Evolutionary conservation across 148 eudicot genomes (phyloP), one percentile per base, ranked within the genome.

Genomic region (Rhododendron kiyosumense): DNA sequence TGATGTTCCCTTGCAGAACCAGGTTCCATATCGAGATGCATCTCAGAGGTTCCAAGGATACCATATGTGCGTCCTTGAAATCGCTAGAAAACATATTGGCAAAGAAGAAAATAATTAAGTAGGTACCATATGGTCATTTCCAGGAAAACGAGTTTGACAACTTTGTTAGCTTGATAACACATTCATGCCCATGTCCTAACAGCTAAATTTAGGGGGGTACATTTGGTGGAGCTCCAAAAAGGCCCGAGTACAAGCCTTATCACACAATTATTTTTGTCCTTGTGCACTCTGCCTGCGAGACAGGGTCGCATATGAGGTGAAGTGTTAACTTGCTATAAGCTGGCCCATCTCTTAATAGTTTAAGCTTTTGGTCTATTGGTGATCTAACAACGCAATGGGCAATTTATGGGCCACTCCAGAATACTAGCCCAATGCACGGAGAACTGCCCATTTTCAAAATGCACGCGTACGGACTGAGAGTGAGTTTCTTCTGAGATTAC

Each of bases 1-100:
- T 90, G 91, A 83, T 91, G 95, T 67, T 89, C 91, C 86, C 96
- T 91, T 69, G 96, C 93, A 86, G 95, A 92, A 78, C 84, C 95
- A 81, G 96, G 95, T 87, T 95, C 98, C 45, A 87, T 85, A 69
- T 92, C 96, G 80, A 85, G 84, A 92, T 93, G 93, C 89, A 88
- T 88, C 87, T 95, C 98, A 54, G 97, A 91, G 79, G 89, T 91
- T 82, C 89, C 93, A 87, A 96, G 99, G 45, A 96, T 86, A 52
- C 99, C 97, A 79, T 96, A 96, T 83, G 95, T 87, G 65, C 97
- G 98, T 69, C 99, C 99, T 94, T 95, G 98, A 88, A 96, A 96
- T 92, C 99, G 94, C 99, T 95, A 86, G 14, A 81, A 61, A 83
- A 49, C 24, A 84, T 48, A 85, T 78, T 38, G 65, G 69, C 48